phyloP scores from a whole-genome alignment of 208 protist genomes.

The Perkinsela sp. region DNA sequence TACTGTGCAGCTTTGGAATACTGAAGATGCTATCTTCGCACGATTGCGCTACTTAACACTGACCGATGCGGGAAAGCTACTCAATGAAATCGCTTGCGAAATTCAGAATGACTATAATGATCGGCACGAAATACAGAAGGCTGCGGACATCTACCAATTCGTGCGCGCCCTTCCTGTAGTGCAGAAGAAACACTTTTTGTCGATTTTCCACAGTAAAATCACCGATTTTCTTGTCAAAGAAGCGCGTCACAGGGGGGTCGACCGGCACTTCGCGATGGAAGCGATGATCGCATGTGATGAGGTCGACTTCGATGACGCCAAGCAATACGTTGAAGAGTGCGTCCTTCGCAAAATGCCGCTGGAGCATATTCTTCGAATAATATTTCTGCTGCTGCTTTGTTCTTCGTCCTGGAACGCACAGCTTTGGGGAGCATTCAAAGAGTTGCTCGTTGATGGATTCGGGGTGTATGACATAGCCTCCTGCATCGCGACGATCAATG shows the following conservation, averaged over 20 bases:
- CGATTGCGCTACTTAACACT: constrained; percentile 48
- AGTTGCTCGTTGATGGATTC: neutral
- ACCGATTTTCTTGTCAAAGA: neutral
- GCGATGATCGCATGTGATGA: neutral
- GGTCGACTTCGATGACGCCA: neutral
- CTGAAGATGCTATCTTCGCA: constrained; percentile 27
- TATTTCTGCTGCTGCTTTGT: neutral
- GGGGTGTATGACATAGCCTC: neutral
- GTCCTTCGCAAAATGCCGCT: neutral
- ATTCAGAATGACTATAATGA: constrained; percentile 57
- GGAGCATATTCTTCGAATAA: neutral
- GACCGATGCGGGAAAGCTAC: constrained; percentile 18
- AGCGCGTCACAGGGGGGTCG: neutral
- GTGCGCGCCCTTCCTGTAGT: constrained; percentile 2
- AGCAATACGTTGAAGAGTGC: neutral
- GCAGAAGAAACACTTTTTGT: constrained; percentile 3
- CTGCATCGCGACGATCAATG: neutral
- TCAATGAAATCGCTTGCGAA: constrained; percentile 47
- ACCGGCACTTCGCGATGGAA: neutral
- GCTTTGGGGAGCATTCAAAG: neutral
- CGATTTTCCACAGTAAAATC: neutral
- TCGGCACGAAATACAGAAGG: constrained; percentile 43
- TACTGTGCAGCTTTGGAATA: constrained; percentile 13
- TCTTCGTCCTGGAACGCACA: neutral
- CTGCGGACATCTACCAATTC: constrained; percentile 30